phyloP scores from a whole-genome alignment of 106 monocot genomes.

The Dendrobium officinale region DNA sequence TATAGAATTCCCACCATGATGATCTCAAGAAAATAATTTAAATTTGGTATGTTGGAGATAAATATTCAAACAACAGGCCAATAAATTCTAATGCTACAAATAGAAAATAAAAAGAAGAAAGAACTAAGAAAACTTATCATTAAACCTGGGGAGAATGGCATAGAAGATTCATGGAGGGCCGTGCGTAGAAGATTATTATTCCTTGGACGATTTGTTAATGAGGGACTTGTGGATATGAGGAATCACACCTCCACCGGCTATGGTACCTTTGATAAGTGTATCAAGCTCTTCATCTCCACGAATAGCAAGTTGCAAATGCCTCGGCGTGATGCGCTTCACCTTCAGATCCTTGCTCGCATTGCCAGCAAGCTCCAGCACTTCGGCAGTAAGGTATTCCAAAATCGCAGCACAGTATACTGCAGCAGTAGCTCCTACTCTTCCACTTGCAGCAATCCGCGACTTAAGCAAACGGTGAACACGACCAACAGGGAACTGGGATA shows the following conservation, averaged over 20 bases:
- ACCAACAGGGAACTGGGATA: slow-evolving; percentile 26
- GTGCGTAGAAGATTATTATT: not conserved
- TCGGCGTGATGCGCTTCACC: slow-evolving; percentile 35
- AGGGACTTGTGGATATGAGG: slow-evolving; percentile 39
- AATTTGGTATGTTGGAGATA: no score
- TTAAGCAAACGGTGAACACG: slow-evolving; percentile 36
- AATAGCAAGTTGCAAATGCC: slow-evolving; percentile 32
- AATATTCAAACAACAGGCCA: no score
- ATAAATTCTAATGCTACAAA: no score
- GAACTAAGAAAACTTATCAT: no score
- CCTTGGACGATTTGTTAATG: slow-evolving; percentile 38
- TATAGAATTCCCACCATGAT: no score
- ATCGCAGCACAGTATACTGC: slow-evolving; percentile 38
- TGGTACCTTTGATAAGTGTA: slow-evolving; percentile 32
- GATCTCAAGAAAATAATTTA: no score
- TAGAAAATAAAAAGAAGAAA: no score
- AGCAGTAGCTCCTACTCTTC: slow-evolving; percentile 31
- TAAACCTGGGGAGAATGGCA: no score
- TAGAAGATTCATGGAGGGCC: no score
- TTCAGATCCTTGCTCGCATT: slow-evolving; percentile 41
- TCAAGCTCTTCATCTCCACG: slow-evolving; percentile 36
- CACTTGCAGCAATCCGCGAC: slow-evolving; percentile 23
- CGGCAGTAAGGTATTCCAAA: slow-evolving; percentile 32
- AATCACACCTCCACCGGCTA: slow-evolving; percentile 34
- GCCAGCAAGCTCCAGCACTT: slow-evolving; percentile 31